phyloP scores from a whole-genome alignment of 345 rosid species.

The Garcia nutans region DNA sequence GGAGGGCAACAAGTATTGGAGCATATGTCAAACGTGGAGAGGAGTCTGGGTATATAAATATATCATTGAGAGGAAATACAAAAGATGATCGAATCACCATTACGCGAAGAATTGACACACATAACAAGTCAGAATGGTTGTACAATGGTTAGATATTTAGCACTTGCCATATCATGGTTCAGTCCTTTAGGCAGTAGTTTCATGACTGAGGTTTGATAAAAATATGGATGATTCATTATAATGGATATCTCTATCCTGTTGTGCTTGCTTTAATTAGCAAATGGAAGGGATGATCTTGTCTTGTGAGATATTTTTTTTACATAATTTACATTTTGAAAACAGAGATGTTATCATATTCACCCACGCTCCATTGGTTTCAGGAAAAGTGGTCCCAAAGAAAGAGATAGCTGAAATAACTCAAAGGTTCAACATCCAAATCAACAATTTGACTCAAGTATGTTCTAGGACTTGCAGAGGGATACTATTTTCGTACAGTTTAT shows the following conservation, averaged over 20 bases:
- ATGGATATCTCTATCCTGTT: neutral
- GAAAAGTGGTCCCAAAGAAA: conserved; percentile 56
- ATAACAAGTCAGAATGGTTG: conserved; percentile 89
- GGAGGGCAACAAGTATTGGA: conserved; percentile 79
- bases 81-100: conserved; percentile 52
- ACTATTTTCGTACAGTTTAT: neutral
- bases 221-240: neutral
- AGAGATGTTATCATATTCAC: neutral
- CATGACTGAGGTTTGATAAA: neutral
- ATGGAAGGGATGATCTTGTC: neutral
- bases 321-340: neutral
- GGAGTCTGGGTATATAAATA: conserved; percentile 66
- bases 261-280: neutral
- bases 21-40: conserved; percentile 96
- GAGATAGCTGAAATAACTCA: conserved; percentile 55
- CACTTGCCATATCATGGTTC: conserved; percentile 3
- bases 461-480: conserved; percentile 12
- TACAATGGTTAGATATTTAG: conserved; percentile 54
- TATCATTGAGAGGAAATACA: conserved; percentile 64
- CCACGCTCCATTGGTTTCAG: conserved; percentile 38
- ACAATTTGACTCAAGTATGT: conserved; percentile 90
- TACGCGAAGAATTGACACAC: conserved; percentile 70
- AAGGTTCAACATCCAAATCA: conserved; percentile 92
- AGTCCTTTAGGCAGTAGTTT: neutral
- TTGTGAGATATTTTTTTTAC: neutral